Evolutionary conservation across 306 rosid genomes (phyloP).

Genomic region (Vicia faba): DNA sequence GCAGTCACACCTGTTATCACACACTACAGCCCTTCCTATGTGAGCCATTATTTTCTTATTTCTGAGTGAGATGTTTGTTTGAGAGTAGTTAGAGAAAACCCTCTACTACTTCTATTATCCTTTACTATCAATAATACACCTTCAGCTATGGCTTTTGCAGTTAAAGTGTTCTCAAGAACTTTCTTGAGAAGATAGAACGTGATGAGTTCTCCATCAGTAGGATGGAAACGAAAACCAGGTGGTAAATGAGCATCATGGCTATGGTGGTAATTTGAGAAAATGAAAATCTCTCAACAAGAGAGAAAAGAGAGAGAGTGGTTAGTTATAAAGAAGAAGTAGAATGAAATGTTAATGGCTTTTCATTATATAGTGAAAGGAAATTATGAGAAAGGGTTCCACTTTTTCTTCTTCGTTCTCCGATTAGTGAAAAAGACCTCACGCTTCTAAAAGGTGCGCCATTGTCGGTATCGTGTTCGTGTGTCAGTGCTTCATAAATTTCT

Average conservation of each 20-base stretch:
- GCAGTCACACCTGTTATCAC: too few relatives aligned
- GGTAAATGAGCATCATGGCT: slow-evolving; percentile 55
- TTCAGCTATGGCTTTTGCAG: slow-evolving; percentile 84
- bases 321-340: slow-evolving; percentile 5
- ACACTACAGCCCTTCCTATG: too few relatives aligned
- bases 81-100: too few relatives aligned
- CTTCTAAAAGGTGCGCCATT: too few relatives aligned
- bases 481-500: too few relatives aligned
- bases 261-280: slow-evolving; percentile 8
- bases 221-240: slow-evolving; percentile 95
- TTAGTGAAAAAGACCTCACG: too few relatives aligned
- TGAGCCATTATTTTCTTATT: too few relatives aligned
- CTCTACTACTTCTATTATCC: too few relatives aligned
- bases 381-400: slow-evolving; percentile 19
- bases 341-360: not conserved
- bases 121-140: too few relatives aligned
- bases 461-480: too few relatives aligned
- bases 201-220: slow-evolving; percentile 90
- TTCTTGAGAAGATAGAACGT: slow-evolving; percentile 86
- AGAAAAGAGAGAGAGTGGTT: not conserved
- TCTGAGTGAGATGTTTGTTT: too few relatives aligned
- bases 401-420: too few relatives aligned
- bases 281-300: not conserved
- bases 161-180: slow-evolving; percentile 69
- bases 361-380: slow-evolving; percentile 33